These are phyloP conservation scores for Picochlorum sp. DNA, from an alignment of 139 green algal genomes.

Conservation along the genomic window DNA sequence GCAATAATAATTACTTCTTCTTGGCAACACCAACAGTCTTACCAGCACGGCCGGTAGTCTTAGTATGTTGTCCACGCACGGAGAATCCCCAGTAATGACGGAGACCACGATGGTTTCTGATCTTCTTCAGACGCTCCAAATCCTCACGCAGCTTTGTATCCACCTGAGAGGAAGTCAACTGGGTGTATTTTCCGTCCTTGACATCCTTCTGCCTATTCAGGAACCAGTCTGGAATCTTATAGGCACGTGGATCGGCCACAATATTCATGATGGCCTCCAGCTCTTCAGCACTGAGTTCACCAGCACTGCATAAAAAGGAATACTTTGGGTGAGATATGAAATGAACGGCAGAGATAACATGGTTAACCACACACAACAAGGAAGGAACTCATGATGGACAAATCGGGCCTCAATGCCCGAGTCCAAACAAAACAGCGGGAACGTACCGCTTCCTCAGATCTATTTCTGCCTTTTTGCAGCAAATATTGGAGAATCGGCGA, in stretches of 20 bases:
- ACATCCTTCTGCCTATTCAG: conserved; percentile 95
- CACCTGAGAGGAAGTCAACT: conserved; percentile 73
- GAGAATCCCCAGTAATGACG: conserved; percentile 97
- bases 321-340: too few relatives aligned
- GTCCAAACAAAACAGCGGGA: conserved; percentile 20
- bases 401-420: not conserved
- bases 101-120: conserved; percentile 91
- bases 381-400: not conserved
- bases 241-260: conserved; percentile 91
- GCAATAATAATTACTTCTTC: conserved; percentile 10
- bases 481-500: conserved; percentile 90
- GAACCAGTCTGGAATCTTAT: conserved; percentile 99
- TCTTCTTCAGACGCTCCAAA: conserved; percentile 99
- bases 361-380: not conserved
- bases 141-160: conserved; percentile 94
- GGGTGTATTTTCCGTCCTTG: conserved; percentile 84
- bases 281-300: conserved; percentile 91
- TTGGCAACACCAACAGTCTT: conserved; percentile 63
- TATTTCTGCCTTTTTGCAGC: conserved; percentile 98
- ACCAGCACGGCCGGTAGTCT: conserved; percentile 91
- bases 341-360: not conserved
- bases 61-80: conserved; percentile 98
- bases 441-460: conserved; percentile 89
- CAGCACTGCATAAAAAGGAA: too few relatives aligned
- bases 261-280: conserved; percentile 96